These are phyloP conservation scores for Geosmithia putterillii DNA, from an alignment of 2,329 filamentous ascomycete genomes.

Conservation along the genomic window DNA sequence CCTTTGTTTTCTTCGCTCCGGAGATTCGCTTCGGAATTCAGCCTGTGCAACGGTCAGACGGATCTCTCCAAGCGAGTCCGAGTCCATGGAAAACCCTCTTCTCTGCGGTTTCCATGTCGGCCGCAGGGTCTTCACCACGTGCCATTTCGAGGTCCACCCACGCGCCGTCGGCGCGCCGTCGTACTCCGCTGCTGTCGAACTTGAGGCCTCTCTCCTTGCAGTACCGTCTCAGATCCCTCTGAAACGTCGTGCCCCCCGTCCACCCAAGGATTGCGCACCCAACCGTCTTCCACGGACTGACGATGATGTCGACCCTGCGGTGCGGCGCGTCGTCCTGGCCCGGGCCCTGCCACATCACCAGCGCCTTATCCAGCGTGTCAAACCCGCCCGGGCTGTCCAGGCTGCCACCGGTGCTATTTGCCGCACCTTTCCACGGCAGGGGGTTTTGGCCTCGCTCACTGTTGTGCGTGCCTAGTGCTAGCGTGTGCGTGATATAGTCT, in stretches of 20 bases:
- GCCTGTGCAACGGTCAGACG: slow-evolving; percentile 56
- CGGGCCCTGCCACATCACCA: slow-evolving; percentile 72
- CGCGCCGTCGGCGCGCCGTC: slow-evolving; percentile 50
- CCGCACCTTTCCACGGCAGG: slow-evolving; percentile 36
- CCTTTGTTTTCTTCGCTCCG: no score
- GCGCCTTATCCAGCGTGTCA: slow-evolving; percentile 79
- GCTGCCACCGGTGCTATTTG: not conserved
- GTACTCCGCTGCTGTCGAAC: slow-evolving; percentile 83
- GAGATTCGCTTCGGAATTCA: no score
- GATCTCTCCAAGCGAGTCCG: slow-evolving; percentile 53
- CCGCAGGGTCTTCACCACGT: slow-evolving; percentile 24
- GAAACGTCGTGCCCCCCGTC: slow-evolving; percentile 81
- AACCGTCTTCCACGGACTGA: slow-evolving; percentile 77
- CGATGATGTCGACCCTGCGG: slow-evolving; percentile 81
- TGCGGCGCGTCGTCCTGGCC: slow-evolving; percentile 34
- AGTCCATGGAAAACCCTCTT: slow-evolving; percentile 68
- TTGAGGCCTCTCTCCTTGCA: slow-evolving; percentile 61
- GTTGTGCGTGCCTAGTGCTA: slow-evolving; percentile 57
- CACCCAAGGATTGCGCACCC: slow-evolving; percentile 84
- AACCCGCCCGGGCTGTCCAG: slow-evolving; percentile 46
- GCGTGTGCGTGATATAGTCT: slow-evolving; percentile 68
- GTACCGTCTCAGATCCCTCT: slow-evolving; percentile 73
- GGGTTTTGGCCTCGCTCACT: slow-evolving; percentile 59
- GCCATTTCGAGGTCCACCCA: slow-evolving; percentile 62
- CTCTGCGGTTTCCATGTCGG: slow-evolving; percentile 63